Percentiles rank a stretch among this genome's conserved stretches.
These are phyloP conservation scores for Fusarium acutatum DNA, from an alignment of 2,329 filamentous ascomycete species.

Conservation along the genomic window DNA sequence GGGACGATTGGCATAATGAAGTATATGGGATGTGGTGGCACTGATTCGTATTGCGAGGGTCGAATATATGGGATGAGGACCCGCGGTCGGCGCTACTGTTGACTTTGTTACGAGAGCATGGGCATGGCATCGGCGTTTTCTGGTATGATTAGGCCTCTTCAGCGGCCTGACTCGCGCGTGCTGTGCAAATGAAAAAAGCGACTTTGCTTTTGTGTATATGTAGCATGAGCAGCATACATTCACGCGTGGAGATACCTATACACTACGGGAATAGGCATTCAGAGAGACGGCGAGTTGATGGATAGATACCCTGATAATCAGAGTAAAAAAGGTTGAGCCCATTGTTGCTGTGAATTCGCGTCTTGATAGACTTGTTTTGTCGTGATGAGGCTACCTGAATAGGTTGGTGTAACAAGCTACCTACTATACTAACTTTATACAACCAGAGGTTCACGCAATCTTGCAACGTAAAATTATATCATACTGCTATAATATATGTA, in stretches of 20 bases:
- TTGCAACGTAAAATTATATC: not conserved
- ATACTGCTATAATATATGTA: not conserved
- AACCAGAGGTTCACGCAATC: not conserved
- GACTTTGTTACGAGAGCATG: conserved; percentile 42
- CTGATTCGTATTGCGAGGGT: not conserved
- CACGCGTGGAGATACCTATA: conserved; percentile 35
- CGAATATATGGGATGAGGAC: conserved; percentile 9
- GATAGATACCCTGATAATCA: conserved; percentile 23
- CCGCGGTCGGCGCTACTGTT: conserved; percentile 25
- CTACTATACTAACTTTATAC: not conserved
- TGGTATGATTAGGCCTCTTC: conserved; percentile 30
- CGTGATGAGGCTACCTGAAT: not conserved
- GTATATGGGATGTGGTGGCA: conserved; percentile 13
- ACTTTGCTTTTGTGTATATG: conserved; percentile 38
- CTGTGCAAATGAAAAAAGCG: conserved; percentile 29
- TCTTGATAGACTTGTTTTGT: not conserved
- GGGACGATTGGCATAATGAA: conserved; percentile 28
- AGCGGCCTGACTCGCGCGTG: conserved; percentile 17
- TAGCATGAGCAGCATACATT: conserved; percentile 24
- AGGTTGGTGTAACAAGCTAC: not conserved
- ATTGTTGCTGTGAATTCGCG: not conserved
- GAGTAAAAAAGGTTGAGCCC: conserved; percentile 11
- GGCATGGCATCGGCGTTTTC: conserved; percentile 50
- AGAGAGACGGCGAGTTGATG: not conserved
- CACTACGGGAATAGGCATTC: conserved; percentile 26